Percentiles rank a stretch among this genome's conserved stretches.
phyloP scores from a whole-genome alignment of 352 stramenopile species.

The Saprolegnia parasitica region DNA sequence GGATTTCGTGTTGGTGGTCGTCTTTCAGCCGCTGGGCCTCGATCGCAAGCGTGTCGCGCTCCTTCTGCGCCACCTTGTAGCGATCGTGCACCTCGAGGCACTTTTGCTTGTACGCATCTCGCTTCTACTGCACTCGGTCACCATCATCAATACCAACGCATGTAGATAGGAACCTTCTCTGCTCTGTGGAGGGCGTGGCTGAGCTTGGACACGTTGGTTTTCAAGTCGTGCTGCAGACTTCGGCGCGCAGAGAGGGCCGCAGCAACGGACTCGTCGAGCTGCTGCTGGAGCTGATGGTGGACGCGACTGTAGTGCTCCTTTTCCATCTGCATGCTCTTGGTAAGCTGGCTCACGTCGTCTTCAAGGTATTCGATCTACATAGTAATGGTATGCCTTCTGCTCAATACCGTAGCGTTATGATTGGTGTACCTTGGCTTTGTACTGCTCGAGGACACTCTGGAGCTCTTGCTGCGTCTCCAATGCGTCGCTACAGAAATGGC shows the following conservation, averaged over 20 bases:
- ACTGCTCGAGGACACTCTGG: constrained; percentile 60
- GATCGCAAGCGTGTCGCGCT: constrained; percentile 42
- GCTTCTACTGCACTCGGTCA: constrained; percentile 40
- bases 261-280: constrained; percentile 14
- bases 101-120: constrained; percentile 76
- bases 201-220: constrained; percentile 48
- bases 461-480: constrained; percentile 69
- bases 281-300: background rate
- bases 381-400: too few relatives aligned
- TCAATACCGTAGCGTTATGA: background rate
- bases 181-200: constrained; percentile 53
- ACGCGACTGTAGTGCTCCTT: constrained; percentile 41
- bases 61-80: constrained; percentile 51
- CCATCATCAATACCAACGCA: background rate
- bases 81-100: constrained; percentile 73
- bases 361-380: constrained; percentile 64
- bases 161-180: constrained; percentile 46
- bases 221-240: constrained; percentile 52
- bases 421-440: constrained; percentile 49
- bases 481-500: constrained; percentile 34
- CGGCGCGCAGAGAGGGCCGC: background rate
- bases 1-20: constrained; percentile 51
- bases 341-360: constrained; percentile 46
- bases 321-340: constrained; percentile 59
- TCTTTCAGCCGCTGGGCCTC: constrained; percentile 53